These are phyloP conservation scores for Brassica incana DNA, from an alignment of 345 rosid species.

Conservation along the genomic window DNA sequence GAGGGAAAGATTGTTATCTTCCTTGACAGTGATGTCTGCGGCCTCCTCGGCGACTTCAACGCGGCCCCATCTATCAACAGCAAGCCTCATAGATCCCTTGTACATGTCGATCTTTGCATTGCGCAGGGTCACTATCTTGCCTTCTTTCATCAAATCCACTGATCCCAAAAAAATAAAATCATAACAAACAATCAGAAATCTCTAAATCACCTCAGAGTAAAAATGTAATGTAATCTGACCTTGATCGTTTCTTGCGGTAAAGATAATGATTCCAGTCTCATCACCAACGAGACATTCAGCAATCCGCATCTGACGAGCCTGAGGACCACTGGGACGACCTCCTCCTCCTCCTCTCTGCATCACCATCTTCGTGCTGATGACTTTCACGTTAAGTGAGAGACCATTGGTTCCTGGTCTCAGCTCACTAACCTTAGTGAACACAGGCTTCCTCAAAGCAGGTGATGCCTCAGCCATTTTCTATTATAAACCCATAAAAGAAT, in stretches of 20 bases:
- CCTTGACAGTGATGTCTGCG: constrained; percentile 60
- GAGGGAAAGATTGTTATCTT: constrained; percentile 76
- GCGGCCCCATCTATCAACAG: constrained; percentile 70
- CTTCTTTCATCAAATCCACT: constrained; percentile 93
- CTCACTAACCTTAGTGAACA: not conserved
- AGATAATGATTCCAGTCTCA: not conserved
- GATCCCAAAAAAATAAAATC: not conserved
- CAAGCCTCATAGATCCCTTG: constrained; percentile 83
- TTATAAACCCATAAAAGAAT: not conserved
- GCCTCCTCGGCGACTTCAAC: constrained; percentile 53
- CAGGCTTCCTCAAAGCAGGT: not conserved
- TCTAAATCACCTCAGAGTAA: not conserved
- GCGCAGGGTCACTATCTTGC: constrained; percentile 56
- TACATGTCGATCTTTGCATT: constrained; percentile 80
- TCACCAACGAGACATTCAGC: not conserved
- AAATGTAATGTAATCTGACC: not conserved
- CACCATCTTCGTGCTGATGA: not conserved
- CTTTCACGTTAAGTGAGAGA: not conserved
- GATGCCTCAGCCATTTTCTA: not conserved
- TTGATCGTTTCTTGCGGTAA: not conserved
- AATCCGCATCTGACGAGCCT: not conserved
- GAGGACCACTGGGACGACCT: not conserved
- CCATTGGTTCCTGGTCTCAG: not conserved
- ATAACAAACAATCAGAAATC: not conserved
- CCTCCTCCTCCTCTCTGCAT: not conserved